Conservation (phyloP, 768 basidiomycete genomes). For the Cystofilobasidium macerans region DNA sequence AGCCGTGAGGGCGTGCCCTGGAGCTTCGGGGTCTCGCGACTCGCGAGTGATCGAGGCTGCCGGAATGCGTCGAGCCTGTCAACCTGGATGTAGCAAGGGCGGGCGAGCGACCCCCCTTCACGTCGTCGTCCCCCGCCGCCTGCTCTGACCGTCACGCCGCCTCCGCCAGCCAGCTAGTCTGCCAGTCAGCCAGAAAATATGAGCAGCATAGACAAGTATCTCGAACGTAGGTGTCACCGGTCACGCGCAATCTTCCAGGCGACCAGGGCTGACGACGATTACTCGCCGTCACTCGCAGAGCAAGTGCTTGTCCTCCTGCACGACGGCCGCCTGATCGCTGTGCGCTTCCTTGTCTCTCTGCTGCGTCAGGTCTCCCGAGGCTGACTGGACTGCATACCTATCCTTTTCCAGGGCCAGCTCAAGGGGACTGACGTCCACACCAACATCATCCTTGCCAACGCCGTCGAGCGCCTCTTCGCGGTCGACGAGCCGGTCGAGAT, state of each 20-base stretch:
- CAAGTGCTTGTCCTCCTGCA: slow-evolving; percentile 88
- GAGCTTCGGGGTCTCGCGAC: no score
- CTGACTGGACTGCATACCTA: neutral
- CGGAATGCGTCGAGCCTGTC: no score
- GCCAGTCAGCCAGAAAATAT: slow-evolving; percentile 39
- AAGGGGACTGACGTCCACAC: slow-evolving; percentile 91
- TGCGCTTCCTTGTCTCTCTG: slow-evolving; percentile 33
- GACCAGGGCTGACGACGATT: no score
- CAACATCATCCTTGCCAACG: slow-evolving; percentile 88
- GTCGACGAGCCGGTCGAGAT: slow-evolving; percentile 87
- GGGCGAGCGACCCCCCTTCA: no score
- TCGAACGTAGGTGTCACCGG: slow-evolving; percentile 61
- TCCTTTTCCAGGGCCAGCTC: slow-evolving; percentile 58
- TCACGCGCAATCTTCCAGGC: no score
- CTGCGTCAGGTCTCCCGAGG: neutral
- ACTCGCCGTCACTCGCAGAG: no score
- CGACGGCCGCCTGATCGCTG: slow-evolving; percentile 90
- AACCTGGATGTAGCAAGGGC: no score
- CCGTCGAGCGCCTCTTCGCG: slow-evolving; percentile 84
- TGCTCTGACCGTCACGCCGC: neutral
- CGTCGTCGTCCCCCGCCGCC: neutral
- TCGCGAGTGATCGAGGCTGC: no score
- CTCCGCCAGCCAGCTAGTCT: neutral
- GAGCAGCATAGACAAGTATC: slow-evolving; percentile 84
- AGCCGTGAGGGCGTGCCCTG: no score